These are phyloP conservation scores for Parastagonospora avenae DNA, from an alignment of 2,329 filamentous ascomycete genomes.

Conservation along the genomic window DNA sequence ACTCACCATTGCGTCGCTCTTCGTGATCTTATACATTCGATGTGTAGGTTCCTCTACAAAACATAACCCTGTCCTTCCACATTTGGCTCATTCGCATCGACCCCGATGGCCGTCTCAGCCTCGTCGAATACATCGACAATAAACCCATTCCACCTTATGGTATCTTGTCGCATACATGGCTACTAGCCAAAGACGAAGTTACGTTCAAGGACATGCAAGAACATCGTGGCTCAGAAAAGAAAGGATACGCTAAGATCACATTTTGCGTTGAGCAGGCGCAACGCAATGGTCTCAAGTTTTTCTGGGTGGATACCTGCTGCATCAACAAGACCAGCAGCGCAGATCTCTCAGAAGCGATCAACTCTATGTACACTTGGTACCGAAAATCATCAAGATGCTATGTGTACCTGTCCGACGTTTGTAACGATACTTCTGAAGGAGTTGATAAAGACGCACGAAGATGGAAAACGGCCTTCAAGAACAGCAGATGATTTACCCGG, in stretches of 20 bases:
- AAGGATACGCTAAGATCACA: background rate
- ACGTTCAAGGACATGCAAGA: constrained; percentile 20
- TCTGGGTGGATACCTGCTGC: background rate
- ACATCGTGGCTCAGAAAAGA: background rate
- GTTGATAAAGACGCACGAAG: background rate
- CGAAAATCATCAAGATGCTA: background rate
- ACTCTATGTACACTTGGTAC: background rate
- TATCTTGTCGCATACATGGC: constrained; percentile 41
- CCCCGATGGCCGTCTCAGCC: constrained; percentile 6
- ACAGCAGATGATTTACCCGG: background rate
- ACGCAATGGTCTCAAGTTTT: background rate
- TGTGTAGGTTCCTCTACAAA: no score
- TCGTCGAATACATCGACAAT: constrained; percentile 6
- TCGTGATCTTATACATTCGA: no score
- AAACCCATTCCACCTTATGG: constrained; percentile 18
- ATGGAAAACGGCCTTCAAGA: background rate
- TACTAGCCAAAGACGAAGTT: constrained; percentile 25
- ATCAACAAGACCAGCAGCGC: background rate
- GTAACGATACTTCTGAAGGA: background rate
- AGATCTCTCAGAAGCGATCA: background rate
- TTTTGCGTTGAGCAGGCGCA: background rate
- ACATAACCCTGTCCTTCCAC: no score
- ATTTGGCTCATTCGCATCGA: background rate
- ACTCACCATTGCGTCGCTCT: no score
- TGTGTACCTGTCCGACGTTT: background rate